Percentiles rank a stretch among this genome's conserved stretches.
Conservation (phyloP, 2,329 filamentous ascomycete genomes). For the Ceratocystis cacaofunesta region DNA sequence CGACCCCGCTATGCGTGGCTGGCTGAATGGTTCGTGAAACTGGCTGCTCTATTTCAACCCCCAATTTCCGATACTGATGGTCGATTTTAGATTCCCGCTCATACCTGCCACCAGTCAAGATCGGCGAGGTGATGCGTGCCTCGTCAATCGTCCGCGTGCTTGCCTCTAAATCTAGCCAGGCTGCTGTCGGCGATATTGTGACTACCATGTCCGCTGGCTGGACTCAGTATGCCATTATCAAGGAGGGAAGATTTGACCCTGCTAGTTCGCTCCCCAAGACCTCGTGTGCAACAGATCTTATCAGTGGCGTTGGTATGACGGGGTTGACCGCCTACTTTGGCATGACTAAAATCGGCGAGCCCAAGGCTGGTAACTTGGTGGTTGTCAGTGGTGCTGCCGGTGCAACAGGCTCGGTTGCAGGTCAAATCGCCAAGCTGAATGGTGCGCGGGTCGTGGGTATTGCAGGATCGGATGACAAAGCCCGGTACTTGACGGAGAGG, state of each 20-base stretch:
- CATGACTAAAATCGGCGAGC: slow-evolving; percentile 51
- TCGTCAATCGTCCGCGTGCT: slow-evolving; percentile 43
- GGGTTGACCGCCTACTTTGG: slow-evolving; percentile 66
- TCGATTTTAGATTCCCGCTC: slow-evolving; percentile 30
- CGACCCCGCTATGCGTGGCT: slow-evolving; percentile 63
- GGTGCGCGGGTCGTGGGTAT: slow-evolving; percentile 49
- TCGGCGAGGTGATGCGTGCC: slow-evolving; percentile 56
- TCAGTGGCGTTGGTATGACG: slow-evolving; percentile 50
- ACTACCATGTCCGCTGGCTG: slow-evolving; percentile 40
- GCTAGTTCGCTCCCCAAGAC: slow-evolving; percentile 28
- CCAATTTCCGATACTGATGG: background rate
- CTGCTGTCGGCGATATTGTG: slow-evolving; percentile 44
- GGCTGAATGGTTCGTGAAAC: slow-evolving; percentile 40
- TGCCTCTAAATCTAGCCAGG: slow-evolving; percentile 41
- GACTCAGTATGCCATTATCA: slow-evolving; percentile 49
- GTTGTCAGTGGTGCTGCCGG: slow-evolving; percentile 67
- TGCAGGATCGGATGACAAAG: slow-evolving; percentile 53
- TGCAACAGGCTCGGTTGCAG: slow-evolving; percentile 60
- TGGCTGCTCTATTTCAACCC: background rate
- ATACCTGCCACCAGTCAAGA: slow-evolving; percentile 53
- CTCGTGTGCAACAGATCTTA: slow-evolving; percentile 39
- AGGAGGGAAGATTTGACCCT: slow-evolving; percentile 35
- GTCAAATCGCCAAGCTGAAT: slow-evolving; percentile 63
- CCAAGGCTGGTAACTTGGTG: slow-evolving; percentile 56
- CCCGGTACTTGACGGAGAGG: slow-evolving; percentile 46